phyloP scores from a whole-genome alignment of 768 basidiomycete genomes.

The Bullera alba region DNA sequence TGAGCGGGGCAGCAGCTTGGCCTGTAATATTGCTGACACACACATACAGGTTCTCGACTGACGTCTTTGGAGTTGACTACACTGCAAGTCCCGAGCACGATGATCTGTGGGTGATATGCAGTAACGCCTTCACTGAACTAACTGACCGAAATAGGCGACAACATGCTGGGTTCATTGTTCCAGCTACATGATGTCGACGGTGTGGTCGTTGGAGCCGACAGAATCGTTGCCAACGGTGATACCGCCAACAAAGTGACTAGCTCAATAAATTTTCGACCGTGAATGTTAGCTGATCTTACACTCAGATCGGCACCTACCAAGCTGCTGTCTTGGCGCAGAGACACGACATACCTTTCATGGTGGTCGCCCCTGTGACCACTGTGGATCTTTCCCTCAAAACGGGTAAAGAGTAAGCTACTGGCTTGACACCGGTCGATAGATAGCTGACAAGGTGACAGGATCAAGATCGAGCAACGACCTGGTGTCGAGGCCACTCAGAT shows the following conservation, averaged over 20 bases:
- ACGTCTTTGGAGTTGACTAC: conserved; percentile 84
- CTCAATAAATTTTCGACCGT: neutral
- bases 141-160: conserved; percentile 52
- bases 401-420: conserved; percentile 56
- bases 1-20: neutral
- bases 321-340: conserved; percentile 80
- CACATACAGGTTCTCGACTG: conserved; percentile 73
- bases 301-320: conserved; percentile 84
- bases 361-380: conserved; percentile 86
- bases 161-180: conserved; percentile 93
- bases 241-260: conserved; percentile 80
- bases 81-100: conserved; percentile 73
- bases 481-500: conserved; percentile 79
- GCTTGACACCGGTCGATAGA: neutral
- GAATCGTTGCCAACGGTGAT: conserved; percentile 87
- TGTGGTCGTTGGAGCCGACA: conserved; percentile 78
- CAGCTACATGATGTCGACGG: conserved; percentile 77
- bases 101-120: conserved; percentile 59
- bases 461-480: conserved; percentile 90
- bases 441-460: conserved; percentile 47
- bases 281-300: neutral
- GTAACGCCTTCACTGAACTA: neutral
- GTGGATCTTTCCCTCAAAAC: conserved; percentile 73
- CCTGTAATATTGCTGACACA: neutral
- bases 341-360: conserved; percentile 83